These are phyloP conservation scores for Saturnispora besseyi DNA, from an alignment of 805 yeast species.

Conservation along the genomic window DNA sequence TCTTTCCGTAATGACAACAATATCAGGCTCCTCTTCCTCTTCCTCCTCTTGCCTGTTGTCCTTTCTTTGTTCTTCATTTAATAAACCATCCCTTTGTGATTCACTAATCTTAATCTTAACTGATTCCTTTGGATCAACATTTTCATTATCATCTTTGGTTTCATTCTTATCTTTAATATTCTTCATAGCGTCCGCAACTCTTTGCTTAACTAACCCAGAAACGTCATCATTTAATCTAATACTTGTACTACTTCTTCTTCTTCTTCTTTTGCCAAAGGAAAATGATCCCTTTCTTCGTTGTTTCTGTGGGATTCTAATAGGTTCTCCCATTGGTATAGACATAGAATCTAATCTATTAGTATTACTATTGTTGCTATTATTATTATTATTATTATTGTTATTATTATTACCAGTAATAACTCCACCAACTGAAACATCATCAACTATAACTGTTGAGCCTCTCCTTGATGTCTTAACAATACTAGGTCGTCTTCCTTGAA, in stretches of 20 bases:
- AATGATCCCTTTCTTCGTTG: conserved; percentile 15
- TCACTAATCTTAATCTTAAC: conserved; percentile 8
- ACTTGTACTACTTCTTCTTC: conserved; percentile 14
- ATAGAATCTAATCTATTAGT: neutral
- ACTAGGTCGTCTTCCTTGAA: conserved; percentile 3
- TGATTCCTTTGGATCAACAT: neutral
- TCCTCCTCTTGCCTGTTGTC: neutral
- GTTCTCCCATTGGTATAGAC: conserved; percentile 2
- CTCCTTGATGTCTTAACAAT: conserved; percentile 5
- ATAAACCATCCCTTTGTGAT: conserved; percentile 7
- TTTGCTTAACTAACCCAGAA: conserved; percentile 1
- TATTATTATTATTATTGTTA: neutral
- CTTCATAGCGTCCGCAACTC: conserved; percentile 4
- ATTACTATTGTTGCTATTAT: neutral
- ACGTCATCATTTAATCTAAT: conserved; percentile 1
- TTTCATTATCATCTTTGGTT: neutral
- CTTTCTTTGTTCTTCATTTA: neutral
- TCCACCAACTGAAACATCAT: conserved; percentile 21
- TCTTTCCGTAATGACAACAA: conserved; percentile 2
- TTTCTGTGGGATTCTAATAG: conserved; percentile 1
- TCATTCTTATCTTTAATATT: neutral
- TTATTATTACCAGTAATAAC: conserved; percentile 3
- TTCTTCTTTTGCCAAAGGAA: neutral
- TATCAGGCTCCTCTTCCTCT: conserved; percentile 4
- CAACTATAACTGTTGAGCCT: conserved; percentile 6